These are phyloP conservation scores for Aspergillus sp. DNA, from an alignment of 2,329 filamentous ascomycete species.

Conservation along the genomic window DNA sequence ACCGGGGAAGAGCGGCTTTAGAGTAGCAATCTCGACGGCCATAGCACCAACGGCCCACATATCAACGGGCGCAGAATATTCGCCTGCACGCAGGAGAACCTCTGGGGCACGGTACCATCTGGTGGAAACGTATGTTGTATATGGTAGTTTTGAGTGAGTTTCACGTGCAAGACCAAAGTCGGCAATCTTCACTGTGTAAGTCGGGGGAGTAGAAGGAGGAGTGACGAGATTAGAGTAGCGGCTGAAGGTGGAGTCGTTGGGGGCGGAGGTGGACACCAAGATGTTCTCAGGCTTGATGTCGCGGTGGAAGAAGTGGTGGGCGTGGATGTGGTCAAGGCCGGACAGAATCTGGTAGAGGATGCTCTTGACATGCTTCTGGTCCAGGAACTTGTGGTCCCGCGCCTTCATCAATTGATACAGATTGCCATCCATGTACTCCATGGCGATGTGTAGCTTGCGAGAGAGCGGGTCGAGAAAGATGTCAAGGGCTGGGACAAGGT, in stretches of 20 bases:
- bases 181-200: constrained; percentile 96
- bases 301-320: constrained; percentile 95
- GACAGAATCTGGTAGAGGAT: constrained; percentile 97
- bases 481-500: constrained; percentile 94
- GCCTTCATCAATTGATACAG: constrained; percentile 99
- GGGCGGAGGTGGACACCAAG: constrained; percentile 84
- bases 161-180: constrained; percentile 97
- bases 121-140: constrained; percentile 97
- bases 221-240: constrained; percentile 92
- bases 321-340: constrained; percentile 94
- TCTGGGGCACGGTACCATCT: constrained; percentile 94
- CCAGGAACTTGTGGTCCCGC: constrained; percentile 89
- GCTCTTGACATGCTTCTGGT: constrained; percentile 91
- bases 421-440: constrained; percentile 99
- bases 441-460: constrained; percentile 95
- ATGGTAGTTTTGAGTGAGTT: constrained; percentile 92
- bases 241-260: constrained; percentile 85
- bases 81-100: constrained; percentile 86
- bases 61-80: constrained; percentile 96
- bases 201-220: constrained; percentile 87
- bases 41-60: constrained; percentile 99
- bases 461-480: constrained; percentile 96
- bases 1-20: constrained; percentile 95
- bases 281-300: constrained; percentile 99
- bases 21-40: constrained; percentile 94